These are phyloP conservation scores for Fulvia fulva DNA, from an alignment of 2,329 filamentous ascomycete species.

Conservation along the genomic window DNA sequence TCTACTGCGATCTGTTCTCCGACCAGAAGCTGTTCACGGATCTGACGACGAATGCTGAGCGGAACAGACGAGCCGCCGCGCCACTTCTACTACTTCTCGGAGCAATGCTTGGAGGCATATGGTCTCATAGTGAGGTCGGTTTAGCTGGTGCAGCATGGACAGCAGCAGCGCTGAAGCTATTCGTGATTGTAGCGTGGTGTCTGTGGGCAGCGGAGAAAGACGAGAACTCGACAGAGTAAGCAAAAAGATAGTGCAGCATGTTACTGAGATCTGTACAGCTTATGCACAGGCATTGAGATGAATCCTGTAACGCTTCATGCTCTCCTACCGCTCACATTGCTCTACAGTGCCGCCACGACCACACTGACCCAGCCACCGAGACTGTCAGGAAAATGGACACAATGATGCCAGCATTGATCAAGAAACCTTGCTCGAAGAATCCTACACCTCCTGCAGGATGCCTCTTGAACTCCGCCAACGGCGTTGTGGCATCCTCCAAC, in stretches of 20 bases:
- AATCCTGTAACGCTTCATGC: background rate
- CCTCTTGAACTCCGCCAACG: slow-evolving; percentile 32
- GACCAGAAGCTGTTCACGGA: slow-evolving; percentile 52
- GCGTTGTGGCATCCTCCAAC: slow-evolving; percentile 17
- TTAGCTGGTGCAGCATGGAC: slow-evolving; percentile 51
- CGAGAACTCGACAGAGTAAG: slow-evolving; percentile 3
- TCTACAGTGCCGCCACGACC: slow-evolving; percentile 16
- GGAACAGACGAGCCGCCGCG: slow-evolving; percentile 51
- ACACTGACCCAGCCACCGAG: slow-evolving; percentile 14
- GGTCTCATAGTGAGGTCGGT: slow-evolving; percentile 50
- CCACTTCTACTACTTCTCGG: slow-evolving; percentile 52
- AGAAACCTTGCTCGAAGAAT: slow-evolving; percentile 38
- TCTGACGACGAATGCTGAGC: slow-evolving; percentile 45
- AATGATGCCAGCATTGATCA: slow-evolving; percentile 36
- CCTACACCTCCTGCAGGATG: slow-evolving; percentile 35
- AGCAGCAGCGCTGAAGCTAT: slow-evolving; percentile 39
- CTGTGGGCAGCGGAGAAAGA: slow-evolving; percentile 39
- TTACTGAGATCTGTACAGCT: background rate
- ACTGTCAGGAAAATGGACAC: slow-evolving; percentile 22
- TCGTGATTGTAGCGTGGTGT: slow-evolving; percentile 39
- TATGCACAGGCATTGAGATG: background rate
- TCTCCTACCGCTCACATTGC: background rate
- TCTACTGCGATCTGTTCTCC: slow-evolving; percentile 76
- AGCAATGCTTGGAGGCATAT: slow-evolving; percentile 52
- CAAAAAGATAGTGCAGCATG: background rate